Percentiles rank a stretch among this genome's conserved stretches.
These are phyloP conservation scores for Astrothelium macrocarpum DNA, from an alignment of 495 filamentous ascomycete genomes.

Conservation along the genomic window DNA sequence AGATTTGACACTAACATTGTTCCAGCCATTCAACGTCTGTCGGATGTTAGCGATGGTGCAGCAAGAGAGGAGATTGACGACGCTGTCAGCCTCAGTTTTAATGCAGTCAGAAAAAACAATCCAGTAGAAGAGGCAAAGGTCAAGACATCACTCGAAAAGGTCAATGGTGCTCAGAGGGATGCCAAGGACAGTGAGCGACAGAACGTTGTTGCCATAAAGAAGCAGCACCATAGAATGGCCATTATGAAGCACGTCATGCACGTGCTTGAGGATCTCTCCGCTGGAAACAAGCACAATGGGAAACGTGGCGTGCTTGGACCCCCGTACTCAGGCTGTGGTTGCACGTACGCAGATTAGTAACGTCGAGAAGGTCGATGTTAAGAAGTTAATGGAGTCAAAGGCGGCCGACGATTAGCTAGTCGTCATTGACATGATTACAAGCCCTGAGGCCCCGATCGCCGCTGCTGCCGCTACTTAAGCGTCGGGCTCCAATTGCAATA, in stretches of 20 bases:
- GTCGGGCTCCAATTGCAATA: neutral
- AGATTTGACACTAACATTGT: neutral
- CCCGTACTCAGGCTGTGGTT: neutral
- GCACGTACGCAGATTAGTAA: neutral
- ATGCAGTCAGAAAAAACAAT: conserved; percentile 25
- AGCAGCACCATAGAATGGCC: neutral
- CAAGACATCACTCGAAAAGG: conserved; percentile 23
- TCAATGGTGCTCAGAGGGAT: conserved; percentile 18
- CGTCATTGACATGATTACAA: neutral
- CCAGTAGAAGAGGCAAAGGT: conserved; percentile 5
- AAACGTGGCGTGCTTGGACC: neutral
- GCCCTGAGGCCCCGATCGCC: neutral
- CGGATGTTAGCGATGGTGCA: conserved; percentile 29
- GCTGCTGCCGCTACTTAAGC: neutral
- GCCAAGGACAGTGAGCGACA: neutral
- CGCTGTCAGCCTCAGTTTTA: conserved; percentile 34
- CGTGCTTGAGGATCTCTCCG: neutral
- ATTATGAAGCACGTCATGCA: neutral
- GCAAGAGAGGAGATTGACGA: conserved; percentile 30
- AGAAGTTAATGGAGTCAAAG: neutral
- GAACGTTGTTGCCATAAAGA: neutral
- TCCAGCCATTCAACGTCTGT: conserved; percentile 37
- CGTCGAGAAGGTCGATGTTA: neutral
- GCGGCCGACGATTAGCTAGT: neutral
- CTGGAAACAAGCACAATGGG: neutral